Base-by-base conservation (phyloP, 2,329 filamentous ascomycete species). In the Metarhizium guizhouense region DNA sequence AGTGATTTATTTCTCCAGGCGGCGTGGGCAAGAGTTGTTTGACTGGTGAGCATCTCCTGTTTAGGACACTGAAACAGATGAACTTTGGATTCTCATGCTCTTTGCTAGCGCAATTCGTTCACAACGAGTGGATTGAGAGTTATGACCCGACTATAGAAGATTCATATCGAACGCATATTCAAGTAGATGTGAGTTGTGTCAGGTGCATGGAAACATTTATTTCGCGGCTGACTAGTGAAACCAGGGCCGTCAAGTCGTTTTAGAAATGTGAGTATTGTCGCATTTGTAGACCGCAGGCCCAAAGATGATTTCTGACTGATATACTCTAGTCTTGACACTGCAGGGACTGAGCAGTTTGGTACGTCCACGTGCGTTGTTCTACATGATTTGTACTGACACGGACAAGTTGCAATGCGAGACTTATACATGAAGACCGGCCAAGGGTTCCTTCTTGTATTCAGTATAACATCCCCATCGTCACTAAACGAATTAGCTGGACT, bases 341-440 rank as follows among this genome's bases (percentile, higher is more conserved):
- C 90, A 62, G 90, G 90, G 57, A 95, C 90, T 61, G 90, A 95
- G 70, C 90, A 95, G 70, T 95, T 95, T 73, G 93, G 89, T 93
- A 79, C 73, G 86, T 63, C 14, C n/a, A 45, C 32, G 10, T 53
- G 16, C 14, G 18, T 7, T 16, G 6, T 8, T 20, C 16, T 18
- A 38, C 20, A 73, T 45, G n/a, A 86, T 64, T 43, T 30, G n/a
- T 51, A n/a, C 52, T 56, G 57, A 55, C 43, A 10, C 36, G 25
- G 40, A 8, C 25, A 59, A 83, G 78, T 83, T 63, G 80, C 81
- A 56, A 84, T 84, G 81, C 81, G 88, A 67, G 89, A 94, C 68
- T 78, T 93, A 49, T 94, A 95, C 76, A 95, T 96, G 89, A 94
- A 94, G 69, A 89, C 90, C 43, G 90, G 90, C 55, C 90, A 95